Base-by-base conservation (phyloP, 306 rosid genomes). In the Vigna angularis region DNA sequence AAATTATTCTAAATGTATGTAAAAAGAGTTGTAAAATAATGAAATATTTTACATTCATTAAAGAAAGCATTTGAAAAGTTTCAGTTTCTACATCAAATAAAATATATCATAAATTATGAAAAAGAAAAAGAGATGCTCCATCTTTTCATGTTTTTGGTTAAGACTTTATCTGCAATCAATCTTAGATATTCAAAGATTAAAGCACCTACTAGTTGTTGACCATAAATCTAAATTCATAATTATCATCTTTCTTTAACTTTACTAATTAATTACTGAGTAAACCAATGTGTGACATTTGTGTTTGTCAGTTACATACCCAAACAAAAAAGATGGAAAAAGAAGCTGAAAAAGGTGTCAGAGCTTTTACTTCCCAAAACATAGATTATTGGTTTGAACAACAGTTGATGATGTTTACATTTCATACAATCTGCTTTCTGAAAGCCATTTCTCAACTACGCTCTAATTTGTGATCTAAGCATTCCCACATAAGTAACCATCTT, bases 371-470 rank as follows among this genome's bases (percentile, higher is more conserved):
- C 88, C 89, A 83, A 79, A 85, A 83, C 84, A 84, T 20, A 71
- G 81, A 40, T 88, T 79, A 69, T 81, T 75, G 68, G 78, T 85
- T 85, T 83, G 88, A 86, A 85, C 47, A 86, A 85, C 40, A 52
- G 68, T 70, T 47, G 48, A 79, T 85, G 40, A 88, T 86, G 34
- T 87, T 24, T 8, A 51, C n/a, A 64, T 69, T 57, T 56, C 70
- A 59, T 55, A 74, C 36, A 56, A 59, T 74, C 74, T 78, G 13
- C 86, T 48, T 56, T 83, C 82, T 82, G 97, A 92, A 88, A 89
- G 81, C 79, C 88, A 89, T 89, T 78, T 80, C 96, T 28, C 96
- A 90, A 87, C 93, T 79, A 63, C 64, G 30, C 28, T 62, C 14
- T 72, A 36, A 65, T 82, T 84, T 76, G 83, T 8, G 40, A n/a